Evolutionary conservation across 2,329 filamentous ascomycete genomes (phyloP), one percentile per base, ranked within the genome.

Genomic region (Arachnomyces sp.): DNA sequence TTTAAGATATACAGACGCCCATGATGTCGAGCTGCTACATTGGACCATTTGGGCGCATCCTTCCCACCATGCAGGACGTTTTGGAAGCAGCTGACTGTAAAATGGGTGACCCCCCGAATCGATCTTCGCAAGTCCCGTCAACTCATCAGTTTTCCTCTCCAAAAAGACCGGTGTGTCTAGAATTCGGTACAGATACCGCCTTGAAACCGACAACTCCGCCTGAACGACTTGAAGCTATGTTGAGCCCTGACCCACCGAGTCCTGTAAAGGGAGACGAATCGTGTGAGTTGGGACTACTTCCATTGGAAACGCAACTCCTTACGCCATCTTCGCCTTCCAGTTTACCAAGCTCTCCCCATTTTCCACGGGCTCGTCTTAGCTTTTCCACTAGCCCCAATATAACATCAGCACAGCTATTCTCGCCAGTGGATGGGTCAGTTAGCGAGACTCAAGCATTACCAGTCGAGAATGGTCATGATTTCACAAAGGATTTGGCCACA

Each of bases 21-120:
- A 49, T 38, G 43, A 64, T 66, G 62, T 60, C 62, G 47, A 51
- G 52, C 44, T 62, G 57, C 45, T 61, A 60, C 45, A 50, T 57
- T 45, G 62, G 62, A 48, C 57, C 60, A 39, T 63, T 63, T 50
- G 62, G 63, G 48, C 58, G 59, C 55, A 63, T 56, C 51, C 59
- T 63, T 48, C 56, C 60, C 47, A 44, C 47, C 35, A 50, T 40
- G 44, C 53, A 25, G 16, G 39, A 59, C 44, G 42, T 46, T 39
- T 43, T 40, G 34, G 47, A 50, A 34, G 5, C 9, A 5, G 5
- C 21, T 25, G 21, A 25, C 5, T 25, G 21, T 25, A 5, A 25
- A 9, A 25, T 25, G 21, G 21, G 21, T 5, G 5, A 25, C 21
- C 21, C 21, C 21, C 21, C 21, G 9, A 9, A 9, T 9, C 21